Percentiles rank a stretch among this genome's conserved stretches.
These are phyloP conservation scores for Syzygium aqueum DNA, from an alignment of 345 rosid genomes.

Conservation along the genomic window DNA sequence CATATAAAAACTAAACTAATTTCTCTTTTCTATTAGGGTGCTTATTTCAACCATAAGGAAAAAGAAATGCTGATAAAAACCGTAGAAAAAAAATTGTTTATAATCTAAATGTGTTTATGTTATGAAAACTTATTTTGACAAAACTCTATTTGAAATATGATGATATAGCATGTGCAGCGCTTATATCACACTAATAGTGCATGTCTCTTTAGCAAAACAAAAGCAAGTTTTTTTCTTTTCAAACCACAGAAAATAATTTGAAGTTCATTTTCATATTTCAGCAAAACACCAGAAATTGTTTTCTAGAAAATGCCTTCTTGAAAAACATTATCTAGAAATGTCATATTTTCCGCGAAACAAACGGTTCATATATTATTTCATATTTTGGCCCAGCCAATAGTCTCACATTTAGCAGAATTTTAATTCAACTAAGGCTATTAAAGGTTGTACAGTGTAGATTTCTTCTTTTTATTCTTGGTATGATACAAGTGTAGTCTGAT, in stretches of 20 bases:
- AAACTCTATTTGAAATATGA: not conserved
- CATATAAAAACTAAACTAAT: not conserved
- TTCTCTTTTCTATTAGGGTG: not conserved
- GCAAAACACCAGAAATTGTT: not conserved
- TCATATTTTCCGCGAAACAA: not conserved
- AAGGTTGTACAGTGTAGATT: not conserved
- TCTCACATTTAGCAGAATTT: not conserved
- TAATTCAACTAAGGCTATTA: not conserved
- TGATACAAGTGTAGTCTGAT: not conserved
- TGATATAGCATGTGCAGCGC: not conserved
- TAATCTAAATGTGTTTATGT: not conserved
- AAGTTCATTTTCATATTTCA: not conserved
- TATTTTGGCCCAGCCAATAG: not conserved
- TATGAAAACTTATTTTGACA: not conserved
- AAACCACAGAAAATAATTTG: not conserved
- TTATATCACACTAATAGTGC: not conserved
- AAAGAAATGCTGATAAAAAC: not conserved
- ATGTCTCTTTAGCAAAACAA: not conserved
- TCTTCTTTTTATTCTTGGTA: not conserved
- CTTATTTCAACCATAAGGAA: not conserved
- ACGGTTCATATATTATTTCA: not conserved
- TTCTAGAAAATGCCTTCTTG: not conserved
- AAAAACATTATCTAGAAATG: not conserved
- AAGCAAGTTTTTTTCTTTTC: not conserved
- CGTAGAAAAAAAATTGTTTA: too few relatives aligned